A percentile compares a stretch with the other conserved stretches of the same genome.
Evolutionary conservation across 1,284 basidiomycete genomes (phyloP).

Genomic region (Ceratobasidium sp.): DNA sequence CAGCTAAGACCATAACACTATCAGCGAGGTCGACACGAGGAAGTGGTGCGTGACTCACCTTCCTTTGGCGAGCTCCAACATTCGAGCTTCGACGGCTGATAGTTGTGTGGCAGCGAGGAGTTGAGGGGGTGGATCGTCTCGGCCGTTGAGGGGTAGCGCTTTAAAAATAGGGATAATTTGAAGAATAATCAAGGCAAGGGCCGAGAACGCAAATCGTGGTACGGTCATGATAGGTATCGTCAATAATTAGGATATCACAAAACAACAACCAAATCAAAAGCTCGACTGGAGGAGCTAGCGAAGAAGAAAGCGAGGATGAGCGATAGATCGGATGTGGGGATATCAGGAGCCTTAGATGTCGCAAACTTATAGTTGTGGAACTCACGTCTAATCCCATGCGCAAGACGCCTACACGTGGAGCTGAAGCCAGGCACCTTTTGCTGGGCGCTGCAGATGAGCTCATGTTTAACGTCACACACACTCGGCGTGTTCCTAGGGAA

Average conservation of each 20-base stretch:
- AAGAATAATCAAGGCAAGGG: background rate
- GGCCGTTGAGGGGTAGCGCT: slow-evolving; percentile 1
- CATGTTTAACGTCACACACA: background rate
- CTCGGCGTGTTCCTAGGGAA: background rate
- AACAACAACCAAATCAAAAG: too few relatives aligned
- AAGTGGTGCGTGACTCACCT: slow-evolving; percentile 22
- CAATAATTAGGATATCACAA: background rate
- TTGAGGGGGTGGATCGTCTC: background rate
- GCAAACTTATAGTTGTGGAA: slow-evolving; percentile 9
- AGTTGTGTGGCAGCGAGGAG: slow-evolving; percentile 18
- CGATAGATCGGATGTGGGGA: background rate
- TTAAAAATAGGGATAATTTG: background rate
- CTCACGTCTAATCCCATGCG: background rate
- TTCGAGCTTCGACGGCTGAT: slow-evolving; percentile 17
- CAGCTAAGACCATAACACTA: slow-evolving; percentile 66
- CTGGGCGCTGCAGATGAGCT: background rate
- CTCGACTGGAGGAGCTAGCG: background rate
- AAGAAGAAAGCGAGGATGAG: background rate
- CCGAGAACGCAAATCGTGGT: background rate
- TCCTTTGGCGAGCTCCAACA: slow-evolving; percentile 29
- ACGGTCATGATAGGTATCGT: background rate
- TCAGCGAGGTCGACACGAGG: slow-evolving; percentile 15
- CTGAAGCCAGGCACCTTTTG: background rate
- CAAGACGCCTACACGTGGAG: slow-evolving; percentile 5
- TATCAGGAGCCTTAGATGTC: background rate